These are phyloP conservation scores for Ceratocystis harringtonii DNA, from an alignment of 2,329 filamentous ascomycete genomes.

Conservation along the genomic window DNA sequence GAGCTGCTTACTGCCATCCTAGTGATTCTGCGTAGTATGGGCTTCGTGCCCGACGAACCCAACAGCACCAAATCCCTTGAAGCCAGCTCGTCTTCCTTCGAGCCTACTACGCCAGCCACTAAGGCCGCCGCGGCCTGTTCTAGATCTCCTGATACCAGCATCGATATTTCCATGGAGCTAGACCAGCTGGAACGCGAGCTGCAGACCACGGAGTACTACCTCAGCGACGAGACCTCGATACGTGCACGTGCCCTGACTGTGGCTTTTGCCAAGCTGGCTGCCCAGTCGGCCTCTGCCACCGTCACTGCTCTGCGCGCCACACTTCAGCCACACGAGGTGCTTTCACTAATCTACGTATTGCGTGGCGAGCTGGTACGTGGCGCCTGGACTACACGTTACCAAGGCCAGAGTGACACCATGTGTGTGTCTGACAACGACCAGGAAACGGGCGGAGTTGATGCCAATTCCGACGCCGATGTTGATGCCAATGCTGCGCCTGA, in stretches of 20 bases:
- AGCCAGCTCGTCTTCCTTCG: neutral
- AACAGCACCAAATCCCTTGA: neutral
- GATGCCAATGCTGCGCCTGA: constrained; percentile 36
- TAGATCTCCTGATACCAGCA: constrained; percentile 19
- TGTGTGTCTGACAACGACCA: neutral
- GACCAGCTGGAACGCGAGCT: constrained; percentile 50
- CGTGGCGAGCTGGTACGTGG: constrained; percentile 59
- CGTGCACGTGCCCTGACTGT: constrained; percentile 50
- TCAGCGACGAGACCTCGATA: constrained; percentile 44
- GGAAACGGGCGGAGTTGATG: constrained; percentile 33
- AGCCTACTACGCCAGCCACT: neutral
- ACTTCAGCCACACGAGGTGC: constrained; percentile 51
- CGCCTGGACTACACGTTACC: constrained; percentile 59
- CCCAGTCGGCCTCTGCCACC: constrained; percentile 45
- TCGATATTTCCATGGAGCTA: constrained; percentile 35
- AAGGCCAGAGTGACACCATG: neutral
- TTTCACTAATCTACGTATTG: constrained; percentile 57
- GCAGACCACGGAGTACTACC: constrained; percentile 50
- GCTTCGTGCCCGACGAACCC: constrained; percentile 35
- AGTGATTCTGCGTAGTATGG: constrained; percentile 53
- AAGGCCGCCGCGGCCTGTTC: neutral
- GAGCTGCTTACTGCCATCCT: constrained; percentile 54
- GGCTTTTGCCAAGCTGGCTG: constrained; percentile 54
- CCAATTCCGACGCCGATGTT: constrained; percentile 27
- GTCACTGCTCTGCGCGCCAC: constrained; percentile 48